Percentiles rank a stretch among this genome's conserved stretches.
Conservation (phyloP, 2,329 filamentous ascomycete genomes). For the Didymella pomorum region DNA sequence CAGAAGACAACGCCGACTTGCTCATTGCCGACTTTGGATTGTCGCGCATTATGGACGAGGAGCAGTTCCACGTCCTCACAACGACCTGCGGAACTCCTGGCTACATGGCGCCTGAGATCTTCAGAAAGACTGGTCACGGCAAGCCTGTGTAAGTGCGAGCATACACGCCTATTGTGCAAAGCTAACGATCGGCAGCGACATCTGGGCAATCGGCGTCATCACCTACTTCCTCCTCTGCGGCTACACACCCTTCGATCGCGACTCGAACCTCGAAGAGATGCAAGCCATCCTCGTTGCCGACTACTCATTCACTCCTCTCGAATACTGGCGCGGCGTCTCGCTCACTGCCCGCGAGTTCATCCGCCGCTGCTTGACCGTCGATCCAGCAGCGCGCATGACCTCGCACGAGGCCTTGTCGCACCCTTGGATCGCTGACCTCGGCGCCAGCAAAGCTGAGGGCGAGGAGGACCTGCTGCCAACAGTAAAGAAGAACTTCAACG, state of each 20-base stretch:
- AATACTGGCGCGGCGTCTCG: constrained; percentile 97
- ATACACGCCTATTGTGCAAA: not conserved
- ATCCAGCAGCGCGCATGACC: constrained; percentile 86
- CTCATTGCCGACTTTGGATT: constrained; percentile 97
- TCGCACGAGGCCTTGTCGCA: constrained; percentile 78
- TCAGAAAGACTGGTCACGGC: constrained; percentile 97
- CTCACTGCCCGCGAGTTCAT: constrained; percentile 88
- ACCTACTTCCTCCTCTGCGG: constrained; percentile 98
- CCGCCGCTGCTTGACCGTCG: constrained; percentile 87
- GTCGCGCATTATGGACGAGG: constrained; percentile 97
- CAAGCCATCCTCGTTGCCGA: constrained; percentile 96
- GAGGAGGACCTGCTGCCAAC: constrained; percentile 67
- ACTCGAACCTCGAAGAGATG: constrained; percentile 99
- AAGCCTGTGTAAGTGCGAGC: constrained; percentile 77
- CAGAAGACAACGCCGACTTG: constrained; percentile 96
- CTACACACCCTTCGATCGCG: constrained; percentile 97
- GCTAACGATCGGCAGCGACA: constrained; percentile 64
- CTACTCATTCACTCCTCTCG: constrained; percentile 91
- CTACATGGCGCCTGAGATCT: constrained; percentile 99
- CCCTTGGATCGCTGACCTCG: constrained; percentile 68
- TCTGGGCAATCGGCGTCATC: constrained; percentile 98
- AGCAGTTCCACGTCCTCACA: constrained; percentile 96
- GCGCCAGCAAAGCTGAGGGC: constrained; percentile 53
- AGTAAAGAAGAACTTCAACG: constrained; percentile 76
- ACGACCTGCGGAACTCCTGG: constrained; percentile 97